These are phyloP conservation scores for Phytophthora hibernalis DNA, from an alignment of 352 stramenopile species.

Conservation along the genomic window DNA sequence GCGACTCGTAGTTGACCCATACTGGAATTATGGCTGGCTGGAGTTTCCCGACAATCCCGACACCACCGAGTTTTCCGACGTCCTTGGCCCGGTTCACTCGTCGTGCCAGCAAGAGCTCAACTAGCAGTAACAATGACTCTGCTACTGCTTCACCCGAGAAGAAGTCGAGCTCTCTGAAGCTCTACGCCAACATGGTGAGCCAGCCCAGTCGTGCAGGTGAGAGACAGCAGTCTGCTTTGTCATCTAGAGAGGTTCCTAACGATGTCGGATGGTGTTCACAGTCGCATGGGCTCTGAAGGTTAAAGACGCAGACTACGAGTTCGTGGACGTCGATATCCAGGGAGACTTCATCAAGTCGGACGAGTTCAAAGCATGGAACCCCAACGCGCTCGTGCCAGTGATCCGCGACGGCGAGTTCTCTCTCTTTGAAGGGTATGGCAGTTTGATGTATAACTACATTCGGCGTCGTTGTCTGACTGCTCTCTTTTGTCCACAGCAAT, in stretches of 20 bases:
- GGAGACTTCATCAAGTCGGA: slow-evolving; percentile 38
- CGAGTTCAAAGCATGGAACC: slow-evolving; percentile 64
- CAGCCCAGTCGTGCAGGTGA: slow-evolving; percentile 49
- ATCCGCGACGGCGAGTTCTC: slow-evolving; percentile 64
- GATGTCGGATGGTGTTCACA: neutral
- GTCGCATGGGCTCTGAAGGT: slow-evolving; percentile 50
- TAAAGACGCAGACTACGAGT: slow-evolving; percentile 52
- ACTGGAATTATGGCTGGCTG: slow-evolving; percentile 37
- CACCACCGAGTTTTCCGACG: slow-evolving; percentile 20
- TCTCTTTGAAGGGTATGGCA: slow-evolving; percentile 56
- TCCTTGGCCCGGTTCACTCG: slow-evolving; percentile 34
- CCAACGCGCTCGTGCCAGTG: slow-evolving; percentile 55
- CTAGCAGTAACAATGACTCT: slow-evolving; percentile 14
- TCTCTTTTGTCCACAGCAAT: slow-evolving; percentile 26
- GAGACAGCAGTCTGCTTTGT: neutral
- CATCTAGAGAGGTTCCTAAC: slow-evolving; percentile 6
- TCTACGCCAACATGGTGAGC: slow-evolving; percentile 54
- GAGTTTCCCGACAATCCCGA: slow-evolving; percentile 38
- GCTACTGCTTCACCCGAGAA: slow-evolving; percentile 28
- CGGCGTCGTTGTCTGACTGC: neutral
- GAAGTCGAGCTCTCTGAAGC: slow-evolving; percentile 36
- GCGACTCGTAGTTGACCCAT: too few relatives aligned
- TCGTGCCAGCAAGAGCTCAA: slow-evolving; percentile 31
- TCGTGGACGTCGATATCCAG: slow-evolving; percentile 40
- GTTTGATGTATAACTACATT: neutral